phyloP scores from a whole-genome alignment of 2,329 filamentous ascomycete species.

The Venturia nashicola region DNA sequence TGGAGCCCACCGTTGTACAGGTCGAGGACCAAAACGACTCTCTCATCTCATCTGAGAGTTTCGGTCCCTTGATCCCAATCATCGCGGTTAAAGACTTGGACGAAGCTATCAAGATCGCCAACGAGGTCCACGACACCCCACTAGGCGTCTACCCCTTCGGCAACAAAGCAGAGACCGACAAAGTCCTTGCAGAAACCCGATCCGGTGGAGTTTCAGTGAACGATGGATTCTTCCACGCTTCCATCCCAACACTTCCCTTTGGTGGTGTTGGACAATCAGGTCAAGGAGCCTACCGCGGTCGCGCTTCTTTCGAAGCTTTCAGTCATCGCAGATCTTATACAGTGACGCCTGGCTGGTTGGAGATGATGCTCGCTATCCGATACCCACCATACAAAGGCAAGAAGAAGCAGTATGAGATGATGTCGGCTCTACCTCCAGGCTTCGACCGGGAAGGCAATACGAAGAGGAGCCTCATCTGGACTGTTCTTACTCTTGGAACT shows the following conservation, averaged over 20 bases:
- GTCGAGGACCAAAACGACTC: slow-evolving; percentile 64
- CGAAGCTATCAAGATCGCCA: slow-evolving; percentile 71
- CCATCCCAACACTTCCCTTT: slow-evolving; percentile 61
- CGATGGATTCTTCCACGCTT: slow-evolving; percentile 56
- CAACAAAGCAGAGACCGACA: slow-evolving; percentile 62
- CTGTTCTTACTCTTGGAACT: slow-evolving; percentile 14
- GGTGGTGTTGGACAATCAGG: slow-evolving; percentile 76
- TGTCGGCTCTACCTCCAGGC: slow-evolving; percentile 42
- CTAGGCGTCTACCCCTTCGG: slow-evolving; percentile 80
- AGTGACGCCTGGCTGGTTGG: slow-evolving; percentile 54
- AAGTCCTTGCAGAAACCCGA: slow-evolving; percentile 37
- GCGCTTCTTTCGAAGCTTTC: slow-evolving; percentile 58
- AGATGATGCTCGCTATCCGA: slow-evolving; percentile 52
- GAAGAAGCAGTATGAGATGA: slow-evolving; percentile 36
- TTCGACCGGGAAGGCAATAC: slow-evolving; percentile 45
- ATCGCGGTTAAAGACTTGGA: slow-evolving; percentile 69
- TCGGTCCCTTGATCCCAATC: slow-evolving; percentile 84
- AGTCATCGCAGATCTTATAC: slow-evolving; percentile 50
- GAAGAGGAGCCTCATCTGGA: slow-evolving; percentile 18
- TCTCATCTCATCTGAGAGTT: slow-evolving; percentile 73
- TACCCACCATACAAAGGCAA: slow-evolving; percentile 52
- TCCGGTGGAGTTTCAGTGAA: slow-evolving; percentile 40
- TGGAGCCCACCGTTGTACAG: slow-evolving; percentile 86
- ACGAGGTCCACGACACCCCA: slow-evolving; percentile 70
- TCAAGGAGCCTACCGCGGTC: slow-evolving; percentile 64